A percentile compares a stretch with the other conserved stretches of the same genome.
Evolutionary conservation across 2,329 filamentous ascomycete genomes (phyloP).

Genomic region (Fusarium torreyae): DNA sequence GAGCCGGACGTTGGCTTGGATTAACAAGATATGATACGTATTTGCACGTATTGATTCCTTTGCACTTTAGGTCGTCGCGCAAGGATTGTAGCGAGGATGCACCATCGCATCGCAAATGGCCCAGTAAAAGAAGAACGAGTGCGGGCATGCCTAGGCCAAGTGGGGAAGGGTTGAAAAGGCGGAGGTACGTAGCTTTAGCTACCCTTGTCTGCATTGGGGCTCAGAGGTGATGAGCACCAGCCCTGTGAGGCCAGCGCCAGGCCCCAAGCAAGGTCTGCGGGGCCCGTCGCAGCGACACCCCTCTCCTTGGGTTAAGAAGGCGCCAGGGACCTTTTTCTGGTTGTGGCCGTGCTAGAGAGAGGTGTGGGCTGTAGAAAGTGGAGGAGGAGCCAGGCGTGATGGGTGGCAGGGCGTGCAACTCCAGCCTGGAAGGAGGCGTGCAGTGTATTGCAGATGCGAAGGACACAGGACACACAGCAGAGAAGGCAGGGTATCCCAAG

Average conservation of each 20-base stretch:
- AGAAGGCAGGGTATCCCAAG: slow-evolving; percentile 14
- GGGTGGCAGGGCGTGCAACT: slow-evolving; percentile 19
- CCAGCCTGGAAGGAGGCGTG: slow-evolving; percentile 27
- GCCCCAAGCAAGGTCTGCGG: slow-evolving; percentile 22
- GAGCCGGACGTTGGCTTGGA: neutral
- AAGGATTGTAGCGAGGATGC: slow-evolving; percentile 16
- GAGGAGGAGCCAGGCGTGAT: slow-evolving; percentile 7
- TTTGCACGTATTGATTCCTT: neutral
- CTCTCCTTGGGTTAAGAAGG: slow-evolving; percentile 13
- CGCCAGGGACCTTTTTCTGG: slow-evolving; percentile 41
- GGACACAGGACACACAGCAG: slow-evolving; percentile 19
- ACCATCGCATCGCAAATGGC: slow-evolving; percentile 14
- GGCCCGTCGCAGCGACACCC: slow-evolving; percentile 28
- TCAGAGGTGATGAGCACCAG: slow-evolving; percentile 44
- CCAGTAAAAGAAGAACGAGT: slow-evolving; percentile 24
- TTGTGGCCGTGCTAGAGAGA: slow-evolving; percentile 36
- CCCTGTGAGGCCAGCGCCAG: slow-evolving; percentile 47
- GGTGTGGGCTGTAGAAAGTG: slow-evolving; percentile 20
- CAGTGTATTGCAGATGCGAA: slow-evolving; percentile 17
- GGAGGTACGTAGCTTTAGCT: slow-evolving; percentile 40
- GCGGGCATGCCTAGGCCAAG: slow-evolving; percentile 20
- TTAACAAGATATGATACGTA: slow-evolving; percentile 1
- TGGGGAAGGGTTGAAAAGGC: slow-evolving; percentile 38
- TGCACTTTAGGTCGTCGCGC: slow-evolving; percentile 8
- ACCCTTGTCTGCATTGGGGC: slow-evolving; percentile 30